Evolutionary conservation across 495 filamentous ascomycete species (phyloP), one percentile per base, ranked within the genome.

Genomic region (Amniculicola lignicola): DNA sequence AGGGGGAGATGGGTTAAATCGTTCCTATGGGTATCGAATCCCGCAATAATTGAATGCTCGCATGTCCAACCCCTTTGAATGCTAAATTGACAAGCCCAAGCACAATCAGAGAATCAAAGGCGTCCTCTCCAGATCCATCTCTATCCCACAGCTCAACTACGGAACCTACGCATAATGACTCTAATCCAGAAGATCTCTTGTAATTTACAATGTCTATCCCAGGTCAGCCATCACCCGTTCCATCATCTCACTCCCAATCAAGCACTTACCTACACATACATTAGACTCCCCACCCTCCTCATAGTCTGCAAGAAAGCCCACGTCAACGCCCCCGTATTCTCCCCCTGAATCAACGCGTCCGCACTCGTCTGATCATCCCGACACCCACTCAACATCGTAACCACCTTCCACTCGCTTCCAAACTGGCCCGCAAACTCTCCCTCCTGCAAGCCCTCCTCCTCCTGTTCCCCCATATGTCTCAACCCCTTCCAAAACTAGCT

Each of bases 361-460:
- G 81, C 80, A 29, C 70, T 75, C 1, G 80, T 83, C 70, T 84
- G 79, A 51, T 82, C 75, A 66, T 82, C 81, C 12, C 73, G 67
- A 63, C 80, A 84, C 2, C 81, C 81, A 39, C 70, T 75, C 57
- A 80, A 82, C 81, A 84, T 81, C 65, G 75, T 80, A 25, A 82
- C 80, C 56, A 79, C 73, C 51, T 66, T 68, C 5, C 75, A 74
- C 11, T 77, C 76, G 55, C 80, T 77, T 29, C 69, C 69, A 43
- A 72, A 83, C 49, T 79, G 64, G 49, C 77, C 74, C 23, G 68
- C 63, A 60, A 79, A 82, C 38, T 74, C 71, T 45, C 80, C 78
- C 25, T 73, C 65, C 0, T 70, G 77, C 15, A 82, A 64, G 2
- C 59, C 60, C 41, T 63, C 72, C 37, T 77, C 72, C 52, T 79